Evolutionary conservation across 176 grass and related monocot genomes (phyloP).

Genomic region (Themeda triandra): DNA sequence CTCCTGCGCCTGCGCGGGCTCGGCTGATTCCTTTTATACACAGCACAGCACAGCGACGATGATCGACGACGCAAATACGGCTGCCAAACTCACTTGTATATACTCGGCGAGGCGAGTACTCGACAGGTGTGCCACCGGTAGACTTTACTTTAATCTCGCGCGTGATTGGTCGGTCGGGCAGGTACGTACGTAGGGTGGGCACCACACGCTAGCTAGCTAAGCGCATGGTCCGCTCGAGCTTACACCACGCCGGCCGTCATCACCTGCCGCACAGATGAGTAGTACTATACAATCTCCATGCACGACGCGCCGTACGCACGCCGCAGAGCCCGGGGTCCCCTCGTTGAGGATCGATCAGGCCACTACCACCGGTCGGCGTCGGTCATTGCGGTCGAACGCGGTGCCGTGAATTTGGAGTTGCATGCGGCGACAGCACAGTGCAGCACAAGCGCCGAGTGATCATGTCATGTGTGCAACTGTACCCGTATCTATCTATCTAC

Average conservation of each 20-base stretch:
- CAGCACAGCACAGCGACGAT: not conserved
- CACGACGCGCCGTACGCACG: not conserved
- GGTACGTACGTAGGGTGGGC: not conserved
- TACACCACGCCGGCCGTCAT: not conserved
- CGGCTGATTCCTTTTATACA: not conserved
- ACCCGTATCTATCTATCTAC: not conserved
- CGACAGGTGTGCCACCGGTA: not conserved
- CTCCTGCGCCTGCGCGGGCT: too few species aligned
- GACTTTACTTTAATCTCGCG: not conserved
- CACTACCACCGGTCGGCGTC: not conserved
- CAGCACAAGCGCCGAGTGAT: not conserved
- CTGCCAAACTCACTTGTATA: not conserved
- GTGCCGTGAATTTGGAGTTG: not conserved
- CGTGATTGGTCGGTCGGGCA: slow-evolving; percentile 12
- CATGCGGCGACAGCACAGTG: not conserved
- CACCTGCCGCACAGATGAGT: too few species aligned
- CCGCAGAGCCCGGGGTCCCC: not conserved
- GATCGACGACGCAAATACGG: not conserved
- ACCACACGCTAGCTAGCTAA: not conserved
- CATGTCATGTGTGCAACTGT: not conserved
- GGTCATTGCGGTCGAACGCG: not conserved
- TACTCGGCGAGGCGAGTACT: not conserved
- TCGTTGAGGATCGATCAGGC: not conserved
- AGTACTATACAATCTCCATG: not conserved
- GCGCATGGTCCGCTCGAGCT: not conserved